phyloP scores from a whole-genome alignment of 1,284 basidiomycete genomes.

The Apiotrichum sp. region DNA sequence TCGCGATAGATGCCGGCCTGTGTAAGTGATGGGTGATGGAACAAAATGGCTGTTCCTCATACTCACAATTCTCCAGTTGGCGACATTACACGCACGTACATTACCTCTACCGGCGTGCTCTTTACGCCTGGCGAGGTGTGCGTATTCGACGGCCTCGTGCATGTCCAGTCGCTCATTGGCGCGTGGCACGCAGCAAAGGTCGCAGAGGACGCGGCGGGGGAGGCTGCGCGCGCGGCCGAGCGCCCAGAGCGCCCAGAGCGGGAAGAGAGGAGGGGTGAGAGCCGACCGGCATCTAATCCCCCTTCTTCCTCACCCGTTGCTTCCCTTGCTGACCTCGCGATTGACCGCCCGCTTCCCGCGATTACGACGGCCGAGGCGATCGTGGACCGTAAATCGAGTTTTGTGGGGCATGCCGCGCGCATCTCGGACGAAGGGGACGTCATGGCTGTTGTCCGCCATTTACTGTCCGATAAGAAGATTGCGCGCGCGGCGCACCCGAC shows the following conservation, averaged over 20 bases:
- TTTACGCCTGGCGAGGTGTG: conserved; percentile 68
- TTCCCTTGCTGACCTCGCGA: too few relatives aligned
- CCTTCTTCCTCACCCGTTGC: too few relatives aligned
- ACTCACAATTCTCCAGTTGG: conserved; percentile 50
- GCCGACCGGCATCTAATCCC: too few relatives aligned
- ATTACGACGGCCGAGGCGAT: conserved; percentile 70
- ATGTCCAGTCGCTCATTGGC: conserved; percentile 61
- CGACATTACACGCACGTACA: conserved; percentile 70
- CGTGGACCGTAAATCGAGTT: conserved; percentile 71
- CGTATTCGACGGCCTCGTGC: conserved; percentile 81
- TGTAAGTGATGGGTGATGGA: conserved; percentile 29
- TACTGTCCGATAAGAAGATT: conserved; percentile 59
- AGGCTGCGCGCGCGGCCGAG: conserved; percentile 49
- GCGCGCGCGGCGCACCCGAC: conserved; percentile 73
- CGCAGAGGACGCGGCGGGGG: conserved; percentile 55
- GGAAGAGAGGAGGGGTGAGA: background rate
- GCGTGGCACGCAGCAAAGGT: conserved; percentile 66
- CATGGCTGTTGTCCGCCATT: conserved; percentile 61
- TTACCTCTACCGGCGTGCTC: conserved; percentile 67
- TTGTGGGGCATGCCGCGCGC: conserved; percentile 72
- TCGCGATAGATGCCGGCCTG: conserved; percentile 35
- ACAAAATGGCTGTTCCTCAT: too few relatives aligned
- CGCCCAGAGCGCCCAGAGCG: background rate
- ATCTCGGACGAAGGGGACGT: conserved; percentile 74
- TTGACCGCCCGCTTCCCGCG: conserved; percentile 19